These are phyloP conservation scores for Bipolaris cookei DNA, from an alignment of 2,329 filamentous ascomycete species.

Conservation along the genomic window DNA sequence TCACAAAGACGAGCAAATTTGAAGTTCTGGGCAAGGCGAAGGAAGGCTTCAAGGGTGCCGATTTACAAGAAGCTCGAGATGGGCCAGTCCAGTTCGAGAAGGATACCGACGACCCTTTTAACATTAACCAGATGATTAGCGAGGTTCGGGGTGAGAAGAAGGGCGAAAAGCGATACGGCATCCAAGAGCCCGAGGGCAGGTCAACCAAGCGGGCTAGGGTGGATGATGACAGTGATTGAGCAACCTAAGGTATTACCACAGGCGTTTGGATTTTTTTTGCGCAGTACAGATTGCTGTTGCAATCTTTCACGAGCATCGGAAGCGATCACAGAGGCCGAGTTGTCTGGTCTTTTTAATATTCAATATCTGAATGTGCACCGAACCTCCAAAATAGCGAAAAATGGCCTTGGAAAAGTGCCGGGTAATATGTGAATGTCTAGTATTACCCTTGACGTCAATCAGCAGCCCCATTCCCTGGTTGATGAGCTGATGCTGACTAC, in stretches of 20 bases:
- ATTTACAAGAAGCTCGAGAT: conserved; percentile 81
- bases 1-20: conserved; percentile 84
- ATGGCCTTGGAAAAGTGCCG: not conserved
- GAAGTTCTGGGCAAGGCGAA: conserved; percentile 83
- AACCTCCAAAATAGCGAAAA: not conserved
- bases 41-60: conserved; percentile 86
- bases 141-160: conserved; percentile 70
- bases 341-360: not conserved
- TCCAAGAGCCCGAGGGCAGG: conserved; percentile 66
- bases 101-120: conserved; percentile 85
- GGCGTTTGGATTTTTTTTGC: conserved; percentile 15
- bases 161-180: conserved; percentile 75
- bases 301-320: conserved; percentile 7
- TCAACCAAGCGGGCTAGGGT: conserved; percentile 75
- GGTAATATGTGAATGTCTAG: not conserved
- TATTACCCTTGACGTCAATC: not conserved
- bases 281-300: conserved; percentile 1
- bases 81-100: conserved; percentile 97
- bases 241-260: not conserved
- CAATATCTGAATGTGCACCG: conserved; percentile 1
- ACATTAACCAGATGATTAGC: conserved; percentile 90
- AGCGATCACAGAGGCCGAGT: conserved; percentile 2
- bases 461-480: not conserved
- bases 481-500: not conserved
- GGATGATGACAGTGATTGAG: conserved; percentile 67